Conservation (phyloP, 768 basidiomycete species). For the Russula vinacea region DNA sequence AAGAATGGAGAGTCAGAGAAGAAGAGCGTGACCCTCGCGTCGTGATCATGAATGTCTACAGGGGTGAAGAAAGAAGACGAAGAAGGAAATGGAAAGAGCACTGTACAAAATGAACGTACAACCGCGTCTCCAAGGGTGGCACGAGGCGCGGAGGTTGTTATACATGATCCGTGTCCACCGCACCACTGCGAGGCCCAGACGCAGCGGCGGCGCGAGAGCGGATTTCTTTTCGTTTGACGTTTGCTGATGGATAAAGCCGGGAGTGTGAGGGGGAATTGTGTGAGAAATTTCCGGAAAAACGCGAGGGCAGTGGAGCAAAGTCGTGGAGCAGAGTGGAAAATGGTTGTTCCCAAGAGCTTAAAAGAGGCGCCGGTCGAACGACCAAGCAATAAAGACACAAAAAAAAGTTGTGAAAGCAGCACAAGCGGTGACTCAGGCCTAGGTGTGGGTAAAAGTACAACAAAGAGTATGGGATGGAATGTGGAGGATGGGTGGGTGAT, state of each 20-base stretch:
- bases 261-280: neutral
- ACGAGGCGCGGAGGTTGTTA: slow-evolving; percentile 9
- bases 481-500: neutral
- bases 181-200: neutral
- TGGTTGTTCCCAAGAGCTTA: slow-evolving; percentile 4
- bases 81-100: neutral
- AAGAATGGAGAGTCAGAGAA: neutral
- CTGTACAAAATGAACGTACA: neutral
- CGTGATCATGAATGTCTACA: neutral
- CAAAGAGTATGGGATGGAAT: neutral
- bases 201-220: slow-evolving; percentile 15
- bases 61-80: too few relatives aligned
- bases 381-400: slow-evolving; percentile 9
- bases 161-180: slow-evolving; percentile 21
- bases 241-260: neutral
- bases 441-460: slow-evolving; percentile 11
- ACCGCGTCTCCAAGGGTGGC: neutral
- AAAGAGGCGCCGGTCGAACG: neutral
- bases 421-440: slow-evolving; percentile 1
- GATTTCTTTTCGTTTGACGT: slow-evolving; percentile 6
- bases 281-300: slow-evolving; percentile 15
- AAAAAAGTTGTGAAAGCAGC: neutral
- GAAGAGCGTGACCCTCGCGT: neutral
- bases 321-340: slow-evolving; percentile 1
- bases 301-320: neutral